Evolutionary conservation across 2,329 filamentous ascomycete species (phyloP).

Genomic region (Apiospora koreana): DNA sequence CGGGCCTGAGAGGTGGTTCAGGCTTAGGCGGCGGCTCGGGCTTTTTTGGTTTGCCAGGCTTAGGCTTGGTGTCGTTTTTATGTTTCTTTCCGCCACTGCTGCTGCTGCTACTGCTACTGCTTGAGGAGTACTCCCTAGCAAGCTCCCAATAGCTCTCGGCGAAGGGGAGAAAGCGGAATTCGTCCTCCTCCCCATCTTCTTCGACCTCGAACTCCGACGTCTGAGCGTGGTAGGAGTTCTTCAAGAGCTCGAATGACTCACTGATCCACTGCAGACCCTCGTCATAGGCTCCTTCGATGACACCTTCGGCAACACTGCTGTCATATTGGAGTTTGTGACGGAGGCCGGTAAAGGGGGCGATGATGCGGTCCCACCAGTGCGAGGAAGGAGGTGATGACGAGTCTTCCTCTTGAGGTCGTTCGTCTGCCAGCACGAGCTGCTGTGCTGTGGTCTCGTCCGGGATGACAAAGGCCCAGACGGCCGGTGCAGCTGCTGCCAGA

Average conservation of each 20-base stretch:
- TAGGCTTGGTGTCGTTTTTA: background rate
- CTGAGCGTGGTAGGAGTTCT: background rate
- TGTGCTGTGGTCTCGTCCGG: slow-evolving; percentile 31
- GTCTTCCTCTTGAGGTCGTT: slow-evolving; percentile 10
- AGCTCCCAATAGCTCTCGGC: background rate
- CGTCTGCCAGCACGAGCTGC: slow-evolving; percentile 25
- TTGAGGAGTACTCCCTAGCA: background rate
- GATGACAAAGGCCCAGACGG: slow-evolving; percentile 26
- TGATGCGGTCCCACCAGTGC: slow-evolving; percentile 17
- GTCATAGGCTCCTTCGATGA: slow-evolving; percentile 16
- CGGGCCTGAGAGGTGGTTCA: background rate
- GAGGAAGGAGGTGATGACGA: background rate
- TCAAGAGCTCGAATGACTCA: slow-evolving; percentile 18
- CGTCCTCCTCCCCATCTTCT: background rate
- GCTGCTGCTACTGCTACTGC: background rate
- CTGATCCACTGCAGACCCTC: slow-evolving; percentile 17
- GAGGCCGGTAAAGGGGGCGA: background rate
- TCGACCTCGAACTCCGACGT: background rate
- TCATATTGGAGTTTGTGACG: slow-evolving; percentile 1
- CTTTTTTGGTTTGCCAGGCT: background rate
- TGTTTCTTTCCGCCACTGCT: background rate
- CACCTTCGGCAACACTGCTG: slow-evolving; percentile 18
- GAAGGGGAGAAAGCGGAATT: background rate
- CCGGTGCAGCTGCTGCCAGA: slow-evolving; percentile 23
- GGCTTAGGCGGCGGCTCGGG: background rate